Evolutionary conservation across 2,329 filamentous ascomycete species (phyloP), one percentile per base, ranked within the genome.

Genomic region (Phaeoacremonium minimum): DNA sequence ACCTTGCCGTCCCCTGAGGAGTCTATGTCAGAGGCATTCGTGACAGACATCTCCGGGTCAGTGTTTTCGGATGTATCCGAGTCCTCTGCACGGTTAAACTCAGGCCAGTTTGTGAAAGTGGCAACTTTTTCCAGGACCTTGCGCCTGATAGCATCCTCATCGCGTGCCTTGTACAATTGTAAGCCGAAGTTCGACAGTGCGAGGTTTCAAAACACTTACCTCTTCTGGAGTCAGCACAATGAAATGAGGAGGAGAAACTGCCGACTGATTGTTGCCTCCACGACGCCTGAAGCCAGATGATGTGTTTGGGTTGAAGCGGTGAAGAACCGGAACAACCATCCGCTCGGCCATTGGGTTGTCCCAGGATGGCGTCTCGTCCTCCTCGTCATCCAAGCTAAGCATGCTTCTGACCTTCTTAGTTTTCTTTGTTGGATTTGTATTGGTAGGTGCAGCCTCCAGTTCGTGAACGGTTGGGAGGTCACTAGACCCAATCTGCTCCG

Each of bases 111-210:
- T 1, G 89, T 90, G 58, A 91, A 80, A 0, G 82, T 85, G 3
- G 81, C 79, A 15, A 91, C 70, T 53, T 84, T 85, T 42, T 80
- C 77, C 16, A 97, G 61, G 26, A 96, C 67, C 58, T 95, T 96
- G 44, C 83, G 81, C 37, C 85, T 73, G 36, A 97, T 89, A 2
- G 69, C 62, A 37, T 94, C 85, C 46, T 88, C 69, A 46, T 58
- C 69, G 19, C 64, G 66, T 18, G 76, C 72, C 63, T 67, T 37
- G 11, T 7, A 15, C 13, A 9, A 29, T 15, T 28, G 30, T n/a
- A 37, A 71, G 41, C 76, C 66, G 35, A 62, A 13, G 28, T 18
- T 8, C 15, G 5, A 35, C n/a, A 20, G 26, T 22, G 26, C 14
- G 15, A 19, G 12, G 15, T 13, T 12, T 13, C 12, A 35, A 30